Base-by-base conservation (phyloP, 768 basidiomycete genomes). In the Fistulinella prunicolor region DNA sequence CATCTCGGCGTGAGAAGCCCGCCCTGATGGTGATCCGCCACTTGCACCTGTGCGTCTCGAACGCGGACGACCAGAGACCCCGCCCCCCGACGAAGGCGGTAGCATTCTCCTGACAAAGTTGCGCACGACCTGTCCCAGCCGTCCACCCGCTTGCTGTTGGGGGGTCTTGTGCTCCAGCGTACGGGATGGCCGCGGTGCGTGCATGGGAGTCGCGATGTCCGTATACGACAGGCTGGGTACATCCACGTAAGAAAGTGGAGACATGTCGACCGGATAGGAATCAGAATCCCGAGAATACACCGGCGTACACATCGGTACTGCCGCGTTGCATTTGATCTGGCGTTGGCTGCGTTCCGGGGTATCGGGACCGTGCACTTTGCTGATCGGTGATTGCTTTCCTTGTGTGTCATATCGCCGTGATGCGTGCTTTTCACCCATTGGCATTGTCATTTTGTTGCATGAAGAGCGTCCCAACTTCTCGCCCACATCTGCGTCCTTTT, bases 71-170 rank as follows among this genome's bases (percentile, higher is more conserved):
- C 37, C 22, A n/a, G 20, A 34, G 4, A 43, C 30, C 21, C 38
- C 47, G 14, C 47, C 38, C 0, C 44, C 40, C 17, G 57, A 39
- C 38, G 46, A 51, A 13, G 55, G 51, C 29, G 46, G 59, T 4
- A 57, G 19, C 42, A 65, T 55, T 34, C 20, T 53, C 50, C 50
- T 58, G 3, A 67, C 54, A 39, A 65, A 45, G 7, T 50, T 48
- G 12, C 58, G 64, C 38, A 65, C 50, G 5, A 49, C 57, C 32
- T 42, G 58, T 13, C 58, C 57, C 0, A 64, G 43, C 12, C 60
- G 57, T 45, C 57, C 54, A 14, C 54, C 37, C 4, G 46, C 39
- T 1, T 42, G 50, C 10, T 35, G 50, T 22, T 22, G 47, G 13
- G 14, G 17, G 4, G 16, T 36, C n/a, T n/a, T n/a, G n/a, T n/a